Evolutionary conservation across 768 basidiomycete genomes (phyloP).

Genomic region (Flagelloscypha sp.): DNA sequence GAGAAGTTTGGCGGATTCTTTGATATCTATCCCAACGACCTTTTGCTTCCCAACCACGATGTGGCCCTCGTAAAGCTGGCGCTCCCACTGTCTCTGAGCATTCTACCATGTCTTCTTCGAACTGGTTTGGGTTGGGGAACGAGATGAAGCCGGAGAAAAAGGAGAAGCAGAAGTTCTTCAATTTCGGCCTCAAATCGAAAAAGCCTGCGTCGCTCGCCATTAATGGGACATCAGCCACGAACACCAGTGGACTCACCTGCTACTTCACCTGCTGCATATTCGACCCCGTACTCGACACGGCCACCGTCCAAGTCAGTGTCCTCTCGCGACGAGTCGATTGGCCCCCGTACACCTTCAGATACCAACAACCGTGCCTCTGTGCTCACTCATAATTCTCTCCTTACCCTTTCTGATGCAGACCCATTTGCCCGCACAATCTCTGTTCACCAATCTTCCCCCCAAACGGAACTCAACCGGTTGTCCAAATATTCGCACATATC

Average conservation of each 20-base stretch:
- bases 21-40: no score
- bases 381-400: constrained; percentile 37
- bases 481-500: constrained; percentile 50
- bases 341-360: constrained; percentile 49
- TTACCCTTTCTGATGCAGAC: constrained; percentile 57
- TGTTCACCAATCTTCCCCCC: constrained; percentile 30
- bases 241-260: constrained; percentile 11
- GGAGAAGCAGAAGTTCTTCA: no score
- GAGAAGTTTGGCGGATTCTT: no score
- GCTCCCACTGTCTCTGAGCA: no score
- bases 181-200: constrained; percentile 59
- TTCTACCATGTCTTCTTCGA: no score
- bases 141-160: no score
- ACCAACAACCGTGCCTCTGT: constrained; percentile 23
- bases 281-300: constrained; percentile 24
- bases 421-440: constrained; percentile 48
- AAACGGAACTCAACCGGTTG: constrained; percentile 36
- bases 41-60: no score
- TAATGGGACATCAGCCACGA: constrained; percentile 35
- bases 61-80: no score
- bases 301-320: constrained; percentile 49
- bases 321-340: constrained; percentile 46
- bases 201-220: constrained; percentile 47
- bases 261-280: constrained; percentile 15
- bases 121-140: no score